Evolutionary conservation across 2,329 filamentous ascomycete species (phyloP), one percentile per base, ranked within the genome.

Genomic region (Raffaelea deltoideospora): DNA sequence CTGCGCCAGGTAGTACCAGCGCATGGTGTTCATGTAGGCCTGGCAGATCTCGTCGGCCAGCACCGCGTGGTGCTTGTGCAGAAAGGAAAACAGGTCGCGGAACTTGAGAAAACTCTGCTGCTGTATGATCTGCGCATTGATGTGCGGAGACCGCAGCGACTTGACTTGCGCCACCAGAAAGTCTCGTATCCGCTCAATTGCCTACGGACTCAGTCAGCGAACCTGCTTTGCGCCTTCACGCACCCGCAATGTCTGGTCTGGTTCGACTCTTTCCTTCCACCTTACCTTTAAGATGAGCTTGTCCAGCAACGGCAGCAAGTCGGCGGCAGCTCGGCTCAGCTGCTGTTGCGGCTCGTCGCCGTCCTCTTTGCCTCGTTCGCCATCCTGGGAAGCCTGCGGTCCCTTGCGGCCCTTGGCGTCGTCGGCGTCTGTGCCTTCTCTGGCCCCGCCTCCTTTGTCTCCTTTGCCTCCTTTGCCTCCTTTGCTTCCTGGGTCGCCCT

Each of bases 11-110:
- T 96, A 96, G 52, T 98, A 98, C 90, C 90, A 98, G 37, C 86
- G 76, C 85, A 98, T 98, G 0, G 92, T 98, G 54, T 95, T 94
- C 61, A 92, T 79, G 51, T 98, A 98, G 4, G 92, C 90, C 53
- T 85, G 80, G 9, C 77, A 77, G 45, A 98, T 93, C 56, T 98
- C 84, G 37, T 87, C 79, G 9, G 84, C 85, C 6, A 98, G 72
- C n/a, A 73, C 67, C 1, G 80, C 64, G 49, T 96, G 86, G 45
- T 88, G 80, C 47, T 73, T 77, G 41, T 84, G 76, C 23, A 98
- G 66, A 51, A 96, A 98, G 6, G 73, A 68, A 56, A 79, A 98
- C 0, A 95, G 63, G 24, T 94, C 86, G 54, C 84, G 93, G 61
- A 86, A 93, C 47, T 74, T 79, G 34, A 95, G 63, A 48, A 98